phyloP scores from a whole-genome alignment of 768 basidiomycete species.

The Zangia roseola region DNA sequence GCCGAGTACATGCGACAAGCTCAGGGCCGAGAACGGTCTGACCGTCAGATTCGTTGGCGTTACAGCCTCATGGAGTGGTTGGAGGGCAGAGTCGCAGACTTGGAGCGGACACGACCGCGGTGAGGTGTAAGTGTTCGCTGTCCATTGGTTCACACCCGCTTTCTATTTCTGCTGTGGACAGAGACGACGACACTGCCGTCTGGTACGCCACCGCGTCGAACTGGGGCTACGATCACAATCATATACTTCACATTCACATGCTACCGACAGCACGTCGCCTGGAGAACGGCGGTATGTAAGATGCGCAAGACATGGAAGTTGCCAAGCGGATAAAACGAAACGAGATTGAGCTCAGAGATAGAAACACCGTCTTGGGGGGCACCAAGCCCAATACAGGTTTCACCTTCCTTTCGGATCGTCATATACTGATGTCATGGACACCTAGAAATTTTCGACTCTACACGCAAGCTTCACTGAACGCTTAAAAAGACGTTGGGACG shows the following conservation, averaged over 20 bases:
- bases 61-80: conserved; percentile 85
- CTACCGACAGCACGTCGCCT: conserved; percentile 40
- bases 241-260: conserved; percentile 18
- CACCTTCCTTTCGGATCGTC: no score
- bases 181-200: conserved; percentile 65
- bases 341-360: conserved; percentile 79
- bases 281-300: conserved; percentile 77
- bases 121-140: conserved; percentile 19
- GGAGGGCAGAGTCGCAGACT: conserved; percentile 46
- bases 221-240: conserved; percentile 9
- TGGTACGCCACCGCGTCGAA: conserved; percentile 48
- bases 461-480: conserved; percentile 68
- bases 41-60: conserved; percentile 78
- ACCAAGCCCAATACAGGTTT: conserved; percentile 75
- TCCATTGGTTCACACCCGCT: neutral
- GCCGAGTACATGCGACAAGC: conserved; percentile 91
- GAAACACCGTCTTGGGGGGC: conserved; percentile 81
- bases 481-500: conserved; percentile 73
- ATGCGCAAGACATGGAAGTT: conserved; percentile 73
- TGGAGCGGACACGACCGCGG: conserved; percentile 25
- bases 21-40: conserved; percentile 69
- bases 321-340: conserved; percentile 79
- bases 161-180: conserved; percentile 3
- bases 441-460: conserved; percentile 78
- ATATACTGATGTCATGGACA: neutral